These are phyloP conservation scores for Alternaria metachromatica DNA, from an alignment of 2,329 filamentous ascomycete species.

Conservation along the genomic window DNA sequence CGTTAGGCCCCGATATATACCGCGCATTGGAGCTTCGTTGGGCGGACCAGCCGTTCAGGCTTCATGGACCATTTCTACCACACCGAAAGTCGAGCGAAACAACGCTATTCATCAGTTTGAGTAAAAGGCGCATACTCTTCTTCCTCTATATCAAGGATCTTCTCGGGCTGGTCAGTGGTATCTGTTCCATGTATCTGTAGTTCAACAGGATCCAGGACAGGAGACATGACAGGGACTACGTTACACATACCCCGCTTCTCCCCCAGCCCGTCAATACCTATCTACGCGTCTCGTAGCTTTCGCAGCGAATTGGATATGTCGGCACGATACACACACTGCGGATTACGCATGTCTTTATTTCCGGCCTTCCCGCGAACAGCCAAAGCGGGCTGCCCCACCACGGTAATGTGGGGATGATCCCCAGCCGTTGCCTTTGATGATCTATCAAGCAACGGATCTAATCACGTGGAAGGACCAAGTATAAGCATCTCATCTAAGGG, in stretches of 20 bases:
- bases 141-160: background rate
- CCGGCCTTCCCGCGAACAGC: background rate
- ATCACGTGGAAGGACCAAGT: too few relatives aligned
- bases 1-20: background rate
- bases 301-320: background rate
- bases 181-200: background rate
- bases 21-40: background rate
- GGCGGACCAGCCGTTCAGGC: background rate
- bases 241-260: background rate
- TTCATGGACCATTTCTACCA: rapidly evolving
- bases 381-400: background rate
- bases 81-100: background rate
- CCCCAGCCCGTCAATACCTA: background rate
- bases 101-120: background rate
- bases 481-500: background rate
- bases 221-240: background rate
- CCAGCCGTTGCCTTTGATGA: background rate
- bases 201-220: background rate
- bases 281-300: background rate
- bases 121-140: background rate
- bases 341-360: background rate
- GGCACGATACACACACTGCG: too few relatives aligned
- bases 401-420: background rate
- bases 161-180: background rate
- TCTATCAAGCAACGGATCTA: too few relatives aligned